A percentile compares a stretch with the other conserved stretches of the same genome.
phyloP scores from a whole-genome alignment of 1,284 basidiomycete genomes.

The Ceratobasidium sp. region DNA sequence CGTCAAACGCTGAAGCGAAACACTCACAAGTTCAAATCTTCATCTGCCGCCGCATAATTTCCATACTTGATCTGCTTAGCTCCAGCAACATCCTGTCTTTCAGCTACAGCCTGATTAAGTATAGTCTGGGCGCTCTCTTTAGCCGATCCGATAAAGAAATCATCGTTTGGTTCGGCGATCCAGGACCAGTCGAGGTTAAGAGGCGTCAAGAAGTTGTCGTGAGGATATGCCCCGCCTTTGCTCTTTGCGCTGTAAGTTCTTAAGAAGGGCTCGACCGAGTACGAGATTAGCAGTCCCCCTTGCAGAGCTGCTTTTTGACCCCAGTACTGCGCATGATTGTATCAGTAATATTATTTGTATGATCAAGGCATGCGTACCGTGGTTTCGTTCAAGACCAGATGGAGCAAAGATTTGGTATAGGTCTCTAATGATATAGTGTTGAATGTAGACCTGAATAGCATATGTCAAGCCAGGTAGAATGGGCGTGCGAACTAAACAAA shows the following conservation, averaged over 20 bases:
- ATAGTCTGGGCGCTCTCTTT: slow-evolving; percentile 60
- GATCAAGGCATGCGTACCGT: slow-evolving; percentile 55
- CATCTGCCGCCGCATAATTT: slow-evolving; percentile 63
- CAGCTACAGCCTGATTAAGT: slow-evolving; percentile 57
- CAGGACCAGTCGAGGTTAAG: slow-evolving; percentile 67
- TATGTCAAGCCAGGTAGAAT: not conserved
- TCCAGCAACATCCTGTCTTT: slow-evolving; percentile 62
- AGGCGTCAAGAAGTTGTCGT: slow-evolving; percentile 62
- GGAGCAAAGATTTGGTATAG: slow-evolving; percentile 61
- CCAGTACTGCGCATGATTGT: slow-evolving; percentile 61
- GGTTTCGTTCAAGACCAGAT: slow-evolving; percentile 66
- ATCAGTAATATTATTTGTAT: not conserved
- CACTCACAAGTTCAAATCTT: not conserved
- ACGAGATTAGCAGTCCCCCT: slow-evolving; percentile 57
- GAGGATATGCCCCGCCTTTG: slow-evolving; percentile 53
- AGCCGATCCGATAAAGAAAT: slow-evolving; percentile 59
- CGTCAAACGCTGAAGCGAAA: too few relatives aligned
- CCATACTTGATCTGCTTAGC: slow-evolving; percentile 63
- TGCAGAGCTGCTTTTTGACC: slow-evolving; percentile 55
- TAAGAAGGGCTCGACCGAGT: too few relatives aligned
- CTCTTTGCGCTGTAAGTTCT: too few relatives aligned
- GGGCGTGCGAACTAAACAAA: slow-evolving; percentile 48
- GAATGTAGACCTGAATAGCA: slow-evolving; percentile 62
- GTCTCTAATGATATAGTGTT: slow-evolving; percentile 63
- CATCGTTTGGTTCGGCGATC: slow-evolving; percentile 57